phyloP scores from a whole-genome alignment of 257 asterid species.

The Solanum chaucha region DNA sequence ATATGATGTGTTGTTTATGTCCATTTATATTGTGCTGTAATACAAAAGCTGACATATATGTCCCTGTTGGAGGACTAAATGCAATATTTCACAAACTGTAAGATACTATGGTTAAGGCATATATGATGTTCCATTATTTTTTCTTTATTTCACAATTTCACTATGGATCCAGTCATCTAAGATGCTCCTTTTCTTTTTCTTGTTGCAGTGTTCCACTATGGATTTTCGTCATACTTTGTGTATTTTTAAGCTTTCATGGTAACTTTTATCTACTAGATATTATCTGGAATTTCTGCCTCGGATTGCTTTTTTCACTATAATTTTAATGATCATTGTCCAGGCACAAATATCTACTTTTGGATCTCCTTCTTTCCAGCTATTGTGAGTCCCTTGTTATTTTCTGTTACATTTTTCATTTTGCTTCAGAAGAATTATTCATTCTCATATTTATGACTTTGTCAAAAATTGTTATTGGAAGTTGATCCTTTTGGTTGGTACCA shows the following conservation, averaged over 20 bases:
- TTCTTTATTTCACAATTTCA: neutral
- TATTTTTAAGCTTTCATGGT: constrained; percentile 36
- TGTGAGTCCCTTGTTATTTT: constrained; percentile 31
- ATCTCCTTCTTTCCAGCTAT: constrained; percentile 66
- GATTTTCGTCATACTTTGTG: constrained; percentile 32
- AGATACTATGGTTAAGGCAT: neutral
- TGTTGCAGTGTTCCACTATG: constrained; percentile 40
- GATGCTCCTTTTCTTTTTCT: neutral
- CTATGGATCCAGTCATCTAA: neutral
- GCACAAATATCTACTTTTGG: constrained; percentile 94
- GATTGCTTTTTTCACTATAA: neutral
- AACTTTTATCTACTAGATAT: neutral
- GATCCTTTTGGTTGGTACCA: constrained; percentile 80
- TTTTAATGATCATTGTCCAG: constrained; percentile 18
- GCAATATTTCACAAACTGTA: neutral
- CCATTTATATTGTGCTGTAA: neutral
- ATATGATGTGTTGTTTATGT: neutral
- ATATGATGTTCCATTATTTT: neutral
- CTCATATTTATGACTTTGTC: neutral
- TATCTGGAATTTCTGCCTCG: neutral
- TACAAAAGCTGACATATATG: neutral
- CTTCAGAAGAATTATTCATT: neutral
- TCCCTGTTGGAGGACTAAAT: neutral
- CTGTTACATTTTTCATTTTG: neutral
- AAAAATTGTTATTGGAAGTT: constrained; percentile 27